Evolutionary conservation across 768 basidiomycete genomes (phyloP), one percentile per base, ranked within the genome.

Genomic region (Auricularia heimuer): DNA sequence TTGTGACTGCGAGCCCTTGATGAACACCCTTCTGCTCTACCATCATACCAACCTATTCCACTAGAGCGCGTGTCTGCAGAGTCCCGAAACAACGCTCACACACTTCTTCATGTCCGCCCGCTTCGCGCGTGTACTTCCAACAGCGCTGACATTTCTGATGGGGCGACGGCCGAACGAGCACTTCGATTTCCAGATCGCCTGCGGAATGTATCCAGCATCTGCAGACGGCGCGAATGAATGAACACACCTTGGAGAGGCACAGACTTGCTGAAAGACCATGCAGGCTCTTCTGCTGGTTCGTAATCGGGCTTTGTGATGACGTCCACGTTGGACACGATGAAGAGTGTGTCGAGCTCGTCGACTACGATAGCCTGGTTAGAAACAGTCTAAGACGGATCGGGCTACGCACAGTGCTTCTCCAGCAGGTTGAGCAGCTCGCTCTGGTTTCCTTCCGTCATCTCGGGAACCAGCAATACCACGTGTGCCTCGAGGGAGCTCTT

Each of bases 91-190:
- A 51, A 18, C 47, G 47, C 47, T 66, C 66, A 74, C 94, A 96
- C 11, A 95, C 73, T 10, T 73, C 71, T 18, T 85, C 80, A 12
- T 78, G 73, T 47, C 77, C 72, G 56, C 34, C 29, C 14, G 18
- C 14, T 11, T 73, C 68, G 14, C 87, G 80, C 2, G 85, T 86
- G 72, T 81, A 88, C 4, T 85, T 88, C 94, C 95, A 97, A 74
- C 96, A 98, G 16, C 95, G 83, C 29, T 94, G 91, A 73, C 96
- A 98, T 73, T 96, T 95, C 24, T 77, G 71, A 62, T 75, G 66
- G 3, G 74, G 76, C 11, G 92, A 83, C 16, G 90, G 88, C 18
- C 80, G 78, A n/a, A 90, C 77, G 14, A 82, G 80, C 63, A 92
- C 75, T 0, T 74, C 76, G 2, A 86, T 65, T 2, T 69, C 68